These are phyloP conservation scores for Serendipita indica DNA, from an alignment of 768 basidiomycete species.

Conservation along the genomic window DNA sequence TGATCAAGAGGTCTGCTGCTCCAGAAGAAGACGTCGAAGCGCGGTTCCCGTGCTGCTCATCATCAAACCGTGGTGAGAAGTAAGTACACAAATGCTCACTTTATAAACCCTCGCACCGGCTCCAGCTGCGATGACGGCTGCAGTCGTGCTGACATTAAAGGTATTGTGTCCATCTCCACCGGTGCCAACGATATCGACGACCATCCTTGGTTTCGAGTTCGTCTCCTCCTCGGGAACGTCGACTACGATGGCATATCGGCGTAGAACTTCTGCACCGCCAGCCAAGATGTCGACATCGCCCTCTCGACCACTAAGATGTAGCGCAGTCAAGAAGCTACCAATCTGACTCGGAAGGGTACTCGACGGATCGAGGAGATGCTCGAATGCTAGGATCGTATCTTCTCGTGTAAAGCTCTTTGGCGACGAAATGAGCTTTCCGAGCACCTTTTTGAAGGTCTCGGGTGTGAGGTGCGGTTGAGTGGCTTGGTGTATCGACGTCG, in stretches of 20 bases:
- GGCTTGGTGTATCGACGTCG: not conserved
- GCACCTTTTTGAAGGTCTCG: constrained; percentile 61
- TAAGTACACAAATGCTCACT: constrained; percentile 30
- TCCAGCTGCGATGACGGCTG: constrained; percentile 85
- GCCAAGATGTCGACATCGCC: constrained; percentile 59
- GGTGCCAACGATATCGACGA: constrained; percentile 76
- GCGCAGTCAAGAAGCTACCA: constrained; percentile 77
- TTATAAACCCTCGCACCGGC: constrained; percentile 89
- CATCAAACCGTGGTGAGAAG: not conserved
- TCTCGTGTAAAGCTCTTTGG: constrained; percentile 29
- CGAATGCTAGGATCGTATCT: constrained; percentile 59
- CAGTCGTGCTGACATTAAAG: constrained; percentile 93
- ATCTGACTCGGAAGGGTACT: constrained; percentile 57
- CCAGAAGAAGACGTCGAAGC: constrained; percentile 93
- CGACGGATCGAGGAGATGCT: constrained; percentile 51
- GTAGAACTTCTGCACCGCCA: constrained; percentile 28
- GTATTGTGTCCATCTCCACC: constrained; percentile 93
- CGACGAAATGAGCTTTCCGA: constrained; percentile 45
- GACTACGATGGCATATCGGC: constrained; percentile 15
- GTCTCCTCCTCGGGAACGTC: constrained; percentile 29
- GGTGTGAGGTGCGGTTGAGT: constrained; percentile 30
- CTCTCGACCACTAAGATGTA: constrained; percentile 70
- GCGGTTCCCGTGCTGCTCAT: constrained; percentile 62
- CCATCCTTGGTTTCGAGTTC: constrained; percentile 18
- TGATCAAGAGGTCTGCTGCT: constrained; percentile 80